Base-by-base conservation (phyloP, 768 basidiomycete species). In the Collybia sordida region DNA sequence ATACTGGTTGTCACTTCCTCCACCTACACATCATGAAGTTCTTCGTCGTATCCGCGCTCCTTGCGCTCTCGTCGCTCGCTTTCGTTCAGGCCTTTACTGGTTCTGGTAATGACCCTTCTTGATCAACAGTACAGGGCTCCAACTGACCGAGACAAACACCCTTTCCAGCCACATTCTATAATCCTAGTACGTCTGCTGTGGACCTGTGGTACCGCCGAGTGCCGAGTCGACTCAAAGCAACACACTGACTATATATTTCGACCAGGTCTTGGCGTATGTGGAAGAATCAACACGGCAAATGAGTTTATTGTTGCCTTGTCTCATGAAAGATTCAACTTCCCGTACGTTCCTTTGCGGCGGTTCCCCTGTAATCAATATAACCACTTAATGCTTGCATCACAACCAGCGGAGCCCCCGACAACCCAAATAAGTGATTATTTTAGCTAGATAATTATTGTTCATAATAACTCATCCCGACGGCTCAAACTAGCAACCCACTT, bases 301-400 rank as follows among this genome's bases (percentile, higher is more conserved):
- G 52, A 60, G 17, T 54, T 22, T 24, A 43, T 60, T 12, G 56
- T 51, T 21, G 59, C 59, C 15, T 18, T 60, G 21, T 44, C 50
- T 12, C 25, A 42, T 25, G 37, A n/a, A 3, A 27, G 42, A 3
- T 60, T 49, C 27, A 47, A 58, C 42, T 55, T 35, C 38, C 46
- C 57, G 54, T 59, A 19, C 51, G 51, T 43, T 27, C 1, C 23
- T 9, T 11, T 41, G 25, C n/a, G n/a, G n/a, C n/a, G n/a, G n/a
- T n/a, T n/a, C n/a, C n/a, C n/a, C 8, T 23, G 3, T 7, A 19
- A 41, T 35, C 7, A 12, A 36, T 28, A 22, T 21, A 21, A 35
- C n/a, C 11, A 31, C 11, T 17, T 4, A 46, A n/a, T 22, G 22
- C 35, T 22, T 3, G 8, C 14, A 45, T 34, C 23, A 31, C 15